Evolutionary conservation across 495 filamentous ascomycete genomes (phyloP), one percentile per base, ranked within the genome.

Genomic region (Thermochaetoides thermophila): DNA sequence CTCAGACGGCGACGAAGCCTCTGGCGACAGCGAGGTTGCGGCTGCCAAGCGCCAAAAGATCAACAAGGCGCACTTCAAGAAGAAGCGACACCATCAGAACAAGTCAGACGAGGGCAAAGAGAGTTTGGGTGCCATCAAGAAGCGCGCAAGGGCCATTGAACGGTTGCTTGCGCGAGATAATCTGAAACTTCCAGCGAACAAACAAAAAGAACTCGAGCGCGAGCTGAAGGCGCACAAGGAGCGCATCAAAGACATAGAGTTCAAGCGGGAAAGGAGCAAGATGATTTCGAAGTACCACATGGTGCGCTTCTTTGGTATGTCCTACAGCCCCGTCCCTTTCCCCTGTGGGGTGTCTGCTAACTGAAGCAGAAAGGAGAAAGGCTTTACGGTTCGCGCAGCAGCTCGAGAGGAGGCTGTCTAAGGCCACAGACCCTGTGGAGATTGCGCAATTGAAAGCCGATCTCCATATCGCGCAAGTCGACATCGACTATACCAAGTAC

Each of bases 251-350:
- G 58, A 63, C 26, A 59, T 61, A 15, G 45, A 57, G 17, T 55
- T 68, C 9, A 73, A 76, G 43, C 76, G 70, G 48, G 55, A 59
- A 31, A 70, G 77, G 39, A 68, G 71, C 39, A 65, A 69, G 34
- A 79, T 92, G 69, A 86, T 87, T 31, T 70, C 66, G 50, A 84
- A 74, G 46, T 97, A 94, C 49, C 87, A 94, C 50, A 93, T 89
- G 71, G 80, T 95, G 16, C 66, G 89, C 30, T 97, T 97, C 52
- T 82, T 79, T 68, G 69, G 85, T 81, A 54, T 31, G 66, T 49
- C 10, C 8, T 2, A 20, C 31, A 44, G 24, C 39, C 12, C 12
- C 9, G 22, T 25, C n/a, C 7, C 10, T 14, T 6, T 14, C 23
- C 12, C 8, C 12, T n/a, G 18, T 18, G 4, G 18, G 7, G 17